These are phyloP conservation scores for Scutellaria barbata DNA, from an alignment of 257 asterid species.

Conservation along the genomic window DNA sequence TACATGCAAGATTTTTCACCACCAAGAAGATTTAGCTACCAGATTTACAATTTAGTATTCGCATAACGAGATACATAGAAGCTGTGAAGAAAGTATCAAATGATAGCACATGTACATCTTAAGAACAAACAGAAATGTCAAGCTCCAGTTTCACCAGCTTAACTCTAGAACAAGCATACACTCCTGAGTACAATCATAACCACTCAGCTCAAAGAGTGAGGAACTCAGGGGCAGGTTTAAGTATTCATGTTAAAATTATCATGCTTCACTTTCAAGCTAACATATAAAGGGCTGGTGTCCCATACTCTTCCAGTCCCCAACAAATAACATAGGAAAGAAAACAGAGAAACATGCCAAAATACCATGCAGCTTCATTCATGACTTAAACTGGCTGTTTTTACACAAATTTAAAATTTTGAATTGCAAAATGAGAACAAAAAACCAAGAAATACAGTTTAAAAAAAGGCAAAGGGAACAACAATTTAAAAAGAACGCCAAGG, in stretches of 20 bases:
- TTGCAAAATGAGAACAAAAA: slow-evolving; percentile 6
- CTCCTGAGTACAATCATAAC: neutral
- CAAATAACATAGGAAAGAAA: neutral
- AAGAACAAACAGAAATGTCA: neutral
- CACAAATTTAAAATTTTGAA: neutral
- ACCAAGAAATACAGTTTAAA: neutral
- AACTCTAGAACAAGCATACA: slow-evolving; percentile 13
- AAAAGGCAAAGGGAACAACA: neutral
- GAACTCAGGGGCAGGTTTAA: neutral
- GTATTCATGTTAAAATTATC: neutral
- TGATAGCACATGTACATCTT: slow-evolving; percentile 4
- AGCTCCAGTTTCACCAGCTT: slow-evolving; percentile 13
- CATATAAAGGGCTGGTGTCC: neutral
- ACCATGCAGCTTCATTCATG: neutral
- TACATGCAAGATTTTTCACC: neutral
- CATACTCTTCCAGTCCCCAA: slow-evolving; percentile 8
- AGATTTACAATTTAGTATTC: neutral
- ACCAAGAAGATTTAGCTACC: neutral
- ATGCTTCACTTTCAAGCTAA: neutral
- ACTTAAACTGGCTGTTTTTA: neutral
- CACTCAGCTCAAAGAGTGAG: neutral
- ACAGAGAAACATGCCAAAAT: neutral
- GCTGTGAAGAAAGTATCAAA: slow-evolving; percentile 7
- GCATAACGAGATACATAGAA: neutral
- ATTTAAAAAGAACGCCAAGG: neutral